Percentiles rank a stretch among this genome's conserved stretches.
Conservation (phyloP, 169 alveolate species). For the Plasmodium coatneyi region DNA sequence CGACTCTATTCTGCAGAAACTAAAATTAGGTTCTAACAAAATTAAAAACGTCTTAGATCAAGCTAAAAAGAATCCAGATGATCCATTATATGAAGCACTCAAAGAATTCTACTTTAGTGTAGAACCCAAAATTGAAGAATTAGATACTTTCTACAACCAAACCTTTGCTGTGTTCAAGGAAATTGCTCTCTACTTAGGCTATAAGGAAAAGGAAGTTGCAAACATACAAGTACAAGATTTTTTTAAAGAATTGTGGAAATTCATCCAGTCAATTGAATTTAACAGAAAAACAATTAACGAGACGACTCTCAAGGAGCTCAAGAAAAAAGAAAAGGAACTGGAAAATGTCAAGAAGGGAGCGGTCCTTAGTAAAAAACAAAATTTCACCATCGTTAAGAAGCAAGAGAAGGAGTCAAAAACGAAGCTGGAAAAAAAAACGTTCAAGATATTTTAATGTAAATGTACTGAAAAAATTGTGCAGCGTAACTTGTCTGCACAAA, state of each 20-base stretch:
- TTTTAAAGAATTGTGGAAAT: slow-evolving; percentile 88
- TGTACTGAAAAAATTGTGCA: background rate
- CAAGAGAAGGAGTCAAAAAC: slow-evolving; percentile 14
- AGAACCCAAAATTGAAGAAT: slow-evolving; percentile 75
- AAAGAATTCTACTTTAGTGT: slow-evolving; percentile 71
- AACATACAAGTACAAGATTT: slow-evolving; percentile 88
- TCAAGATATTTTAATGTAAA: slow-evolving; percentile 47
- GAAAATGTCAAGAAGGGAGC: slow-evolving; percentile 80
- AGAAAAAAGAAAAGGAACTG: slow-evolving; percentile 81
- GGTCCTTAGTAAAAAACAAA: slow-evolving; percentile 28
- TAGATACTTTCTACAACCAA: slow-evolving; percentile 68
- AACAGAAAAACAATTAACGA: slow-evolving; percentile 87
- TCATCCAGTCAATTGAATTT: slow-evolving; percentile 86
- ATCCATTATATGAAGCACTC: slow-evolving; percentile 80
- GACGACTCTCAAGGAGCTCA: slow-evolving; percentile 75
- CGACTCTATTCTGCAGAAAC: slow-evolving; percentile 77
- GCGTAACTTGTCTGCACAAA: background rate
- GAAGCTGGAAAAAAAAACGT: slow-evolving; percentile 32
- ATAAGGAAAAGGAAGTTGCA: slow-evolving; percentile 88
- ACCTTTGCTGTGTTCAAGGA: slow-evolving; percentile 84
- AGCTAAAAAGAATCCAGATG: slow-evolving; percentile 77
- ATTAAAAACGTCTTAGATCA: slow-evolving; percentile 79
- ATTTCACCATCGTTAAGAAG: slow-evolving; percentile 55
- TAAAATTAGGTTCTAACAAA: slow-evolving; percentile 79
- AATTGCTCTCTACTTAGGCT: slow-evolving; percentile 87